Percentiles rank a stretch among this genome's conserved stretches.
Evolutionary conservation across 2,329 filamentous ascomycete genomes (phyloP).

Genomic region (Tolypocladium sp.): DNA sequence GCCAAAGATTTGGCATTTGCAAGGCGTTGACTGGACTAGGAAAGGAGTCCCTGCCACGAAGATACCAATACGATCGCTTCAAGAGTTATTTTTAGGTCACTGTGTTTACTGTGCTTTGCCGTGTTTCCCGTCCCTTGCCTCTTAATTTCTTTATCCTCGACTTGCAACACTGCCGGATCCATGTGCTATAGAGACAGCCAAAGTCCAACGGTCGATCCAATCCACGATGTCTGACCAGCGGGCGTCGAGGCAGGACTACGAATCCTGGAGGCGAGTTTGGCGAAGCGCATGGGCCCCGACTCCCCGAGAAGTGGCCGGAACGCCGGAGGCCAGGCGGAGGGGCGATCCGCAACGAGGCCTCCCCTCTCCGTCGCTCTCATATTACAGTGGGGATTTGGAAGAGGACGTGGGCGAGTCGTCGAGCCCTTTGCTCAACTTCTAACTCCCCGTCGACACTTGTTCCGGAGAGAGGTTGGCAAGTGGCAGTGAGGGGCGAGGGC

Average conservation of each 20-base stretch:
- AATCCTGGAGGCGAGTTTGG: no score
- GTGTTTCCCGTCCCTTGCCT: not conserved
- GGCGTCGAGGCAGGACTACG: not conserved
- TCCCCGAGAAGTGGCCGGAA: no score
- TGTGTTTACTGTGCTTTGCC: not conserved
- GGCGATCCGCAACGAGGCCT: not conserved
- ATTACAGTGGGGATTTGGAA: not conserved
- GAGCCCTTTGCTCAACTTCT: not conserved
- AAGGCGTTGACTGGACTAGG: not conserved
- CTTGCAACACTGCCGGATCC: not conserved
- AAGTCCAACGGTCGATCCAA: no score
- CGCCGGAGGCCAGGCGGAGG: not conserved
- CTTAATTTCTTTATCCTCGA: not conserved
- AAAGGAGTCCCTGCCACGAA: not conserved
- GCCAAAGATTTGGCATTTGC: not conserved
- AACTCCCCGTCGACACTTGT: not conserved
- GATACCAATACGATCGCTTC: not conserved
- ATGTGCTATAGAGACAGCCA: not conserved
- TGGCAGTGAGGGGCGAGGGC: not conserved
- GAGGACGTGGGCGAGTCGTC: not conserved
- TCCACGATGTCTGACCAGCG: not conserved
- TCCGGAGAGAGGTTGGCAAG: not conserved
- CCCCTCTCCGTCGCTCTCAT: not conserved
- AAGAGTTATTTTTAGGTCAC: not conserved
- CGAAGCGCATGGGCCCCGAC: no score